Conservation (phyloP, 73 alveolate species). For the Diophrys appendiculata region DNA sequence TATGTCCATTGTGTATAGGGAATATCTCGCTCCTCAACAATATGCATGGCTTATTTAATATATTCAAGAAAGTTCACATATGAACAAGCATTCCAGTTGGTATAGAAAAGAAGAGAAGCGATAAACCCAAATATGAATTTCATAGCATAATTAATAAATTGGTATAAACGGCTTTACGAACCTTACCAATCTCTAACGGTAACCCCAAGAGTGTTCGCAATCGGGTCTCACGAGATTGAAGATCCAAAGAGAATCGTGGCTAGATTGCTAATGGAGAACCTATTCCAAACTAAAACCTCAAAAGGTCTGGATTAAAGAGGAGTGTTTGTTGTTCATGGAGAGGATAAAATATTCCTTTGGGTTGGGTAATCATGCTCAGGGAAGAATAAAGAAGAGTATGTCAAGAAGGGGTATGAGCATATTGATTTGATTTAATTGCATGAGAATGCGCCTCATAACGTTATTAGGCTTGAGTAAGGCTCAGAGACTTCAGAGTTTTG, state of each 20-base stretch:
- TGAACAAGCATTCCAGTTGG: slow-evolving; percentile 61
- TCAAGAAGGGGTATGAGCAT: slow-evolving; percentile 46
- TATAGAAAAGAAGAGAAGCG: slow-evolving; percentile 76
- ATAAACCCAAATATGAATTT: slow-evolving; percentile 87
- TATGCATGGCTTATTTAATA: slow-evolving; percentile 84
- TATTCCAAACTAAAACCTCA: slow-evolving; percentile 53
- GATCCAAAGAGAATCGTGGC: slow-evolving; percentile 68
- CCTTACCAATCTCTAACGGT: slow-evolving; percentile 69
- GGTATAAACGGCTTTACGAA: slow-evolving; percentile 70
- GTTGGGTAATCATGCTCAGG: slow-evolving; percentile 59
- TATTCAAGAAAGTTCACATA: slow-evolving; percentile 43
- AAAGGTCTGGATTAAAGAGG: slow-evolving; percentile 78
- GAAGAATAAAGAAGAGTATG: slow-evolving; percentile 47
- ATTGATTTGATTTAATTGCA: slow-evolving; percentile 19
- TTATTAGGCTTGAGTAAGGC: slow-evolving; percentile 44
- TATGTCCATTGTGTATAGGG: slow-evolving; percentile 92
- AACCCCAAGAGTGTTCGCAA: slow-evolving; percentile 77
- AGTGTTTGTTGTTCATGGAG: slow-evolving; percentile 64
- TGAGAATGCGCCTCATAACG: slow-evolving; percentile 61
- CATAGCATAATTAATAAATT: slow-evolving; percentile 69
- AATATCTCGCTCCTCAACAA: slow-evolving; percentile 82
- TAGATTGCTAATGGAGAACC: slow-evolving; percentile 60
- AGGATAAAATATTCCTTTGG: slow-evolving; percentile 46
- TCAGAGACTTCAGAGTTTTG: slow-evolving; percentile 61
- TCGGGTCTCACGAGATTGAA: slow-evolving; percentile 75